These are phyloP conservation scores for Serendipita sp. DNA, from an alignment of 1,284 basidiomycete species.

Conservation along the genomic window DNA sequence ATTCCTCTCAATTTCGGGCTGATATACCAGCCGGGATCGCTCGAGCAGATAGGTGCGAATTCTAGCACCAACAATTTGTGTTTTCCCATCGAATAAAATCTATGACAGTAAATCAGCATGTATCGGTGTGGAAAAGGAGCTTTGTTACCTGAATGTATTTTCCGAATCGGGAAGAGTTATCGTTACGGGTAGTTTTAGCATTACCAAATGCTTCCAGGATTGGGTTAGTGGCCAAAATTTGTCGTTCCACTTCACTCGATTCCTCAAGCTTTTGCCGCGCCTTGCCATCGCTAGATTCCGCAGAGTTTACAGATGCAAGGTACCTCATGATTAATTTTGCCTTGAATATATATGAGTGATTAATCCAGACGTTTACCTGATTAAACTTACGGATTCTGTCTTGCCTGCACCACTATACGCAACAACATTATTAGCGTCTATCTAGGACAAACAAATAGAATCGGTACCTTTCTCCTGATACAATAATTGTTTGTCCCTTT, in stretches of 20 bases:
- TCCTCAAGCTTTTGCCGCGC: conserved; percentile 61
- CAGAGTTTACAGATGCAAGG: conserved; percentile 92
- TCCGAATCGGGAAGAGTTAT: conserved; percentile 97
- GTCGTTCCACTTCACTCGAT: conserved; percentile 87
- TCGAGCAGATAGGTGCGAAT: conserved; percentile 97
- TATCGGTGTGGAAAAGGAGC: background rate
- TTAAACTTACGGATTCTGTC: conserved; percentile 73
- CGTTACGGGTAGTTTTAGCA: conserved; percentile 97
- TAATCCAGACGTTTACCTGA: conserved; percentile 5
- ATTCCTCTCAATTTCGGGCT: conserved; percentile 92
- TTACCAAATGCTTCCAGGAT: conserved; percentile 99
- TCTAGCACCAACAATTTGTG: conserved; percentile 94
- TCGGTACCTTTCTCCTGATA: conserved; percentile 88
- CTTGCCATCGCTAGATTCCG: conserved; percentile 43
- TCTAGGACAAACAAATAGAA: conserved; percentile 14
- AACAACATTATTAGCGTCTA: conserved; percentile 11
- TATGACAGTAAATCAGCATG: conserved; percentile 21
- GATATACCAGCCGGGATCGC: conserved; percentile 93
- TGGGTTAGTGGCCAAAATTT: conserved; percentile 96
- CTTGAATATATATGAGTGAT: conserved; percentile 25
- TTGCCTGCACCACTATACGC: conserved; percentile 84
- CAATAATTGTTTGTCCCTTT: conserved; percentile 96
- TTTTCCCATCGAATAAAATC: conserved; percentile 91
- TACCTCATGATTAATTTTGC: conserved; percentile 99
- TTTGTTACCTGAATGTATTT: conserved; percentile 90